Evolutionary conservation across 2,329 filamentous ascomycete species (phyloP).

Genomic region (Simplicillium sp.): DNA sequence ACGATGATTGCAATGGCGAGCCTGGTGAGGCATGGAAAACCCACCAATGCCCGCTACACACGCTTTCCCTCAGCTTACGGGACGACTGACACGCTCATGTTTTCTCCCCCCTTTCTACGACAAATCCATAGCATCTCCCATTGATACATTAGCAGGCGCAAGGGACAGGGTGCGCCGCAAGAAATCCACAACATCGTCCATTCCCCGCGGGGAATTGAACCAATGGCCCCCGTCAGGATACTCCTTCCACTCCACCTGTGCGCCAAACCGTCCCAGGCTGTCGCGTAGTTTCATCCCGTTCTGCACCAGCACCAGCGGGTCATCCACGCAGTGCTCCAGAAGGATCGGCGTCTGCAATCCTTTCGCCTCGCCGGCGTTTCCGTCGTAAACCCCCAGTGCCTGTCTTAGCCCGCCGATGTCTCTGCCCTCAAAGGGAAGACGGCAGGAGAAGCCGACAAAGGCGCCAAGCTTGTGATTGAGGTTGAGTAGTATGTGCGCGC

Average conservation of each 20-base stretch:
- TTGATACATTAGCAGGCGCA: too few relatives aligned
- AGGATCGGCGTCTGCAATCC: conserved; percentile 33
- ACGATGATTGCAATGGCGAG: too few relatives aligned
- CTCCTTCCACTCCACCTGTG: conserved; percentile 27
- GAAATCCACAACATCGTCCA: conserved; percentile 30
- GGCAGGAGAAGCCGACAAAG: conserved; percentile 27
- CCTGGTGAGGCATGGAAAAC: too few relatives aligned
- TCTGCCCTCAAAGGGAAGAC: conserved; percentile 24
- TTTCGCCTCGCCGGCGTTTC: conserved; percentile 16
- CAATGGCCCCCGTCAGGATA: conserved; percentile 33
- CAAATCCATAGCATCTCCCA: too few relatives aligned
- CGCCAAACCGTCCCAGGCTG: conserved; percentile 24
- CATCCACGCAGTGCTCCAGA: conserved; percentile 34
- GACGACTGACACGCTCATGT: too few relatives aligned
- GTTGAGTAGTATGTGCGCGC: conserved; percentile 25
- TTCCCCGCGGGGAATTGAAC: conserved; percentile 31
- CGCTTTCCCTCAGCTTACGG: too few relatives aligned
- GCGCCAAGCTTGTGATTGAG: conserved; percentile 17
- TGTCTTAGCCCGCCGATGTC: conserved; percentile 19
- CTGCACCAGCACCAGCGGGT: conserved; percentile 27
- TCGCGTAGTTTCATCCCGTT: conserved; percentile 25
- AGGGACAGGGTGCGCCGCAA: conserved; percentile 8
- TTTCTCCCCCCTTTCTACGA: too few relatives aligned
- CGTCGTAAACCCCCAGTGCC: conserved; percentile 17
- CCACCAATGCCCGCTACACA: too few relatives aligned